Conservation (phyloP, 2,329 filamentous ascomycete species). For the Verticillium longisporum region DNA sequence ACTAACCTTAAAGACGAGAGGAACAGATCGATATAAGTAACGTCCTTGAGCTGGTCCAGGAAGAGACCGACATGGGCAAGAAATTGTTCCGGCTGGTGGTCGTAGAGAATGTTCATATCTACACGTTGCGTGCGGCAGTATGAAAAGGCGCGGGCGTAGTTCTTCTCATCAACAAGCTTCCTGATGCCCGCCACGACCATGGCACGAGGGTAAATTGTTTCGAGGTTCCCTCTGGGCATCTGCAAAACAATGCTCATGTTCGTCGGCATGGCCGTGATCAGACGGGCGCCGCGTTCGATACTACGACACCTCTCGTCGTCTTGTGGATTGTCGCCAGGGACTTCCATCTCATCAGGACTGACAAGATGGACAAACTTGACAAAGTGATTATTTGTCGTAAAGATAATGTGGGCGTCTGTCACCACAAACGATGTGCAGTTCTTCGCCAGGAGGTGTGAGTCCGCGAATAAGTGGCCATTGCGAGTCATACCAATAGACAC, state of each 20-base stretch:
- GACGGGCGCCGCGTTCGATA: constrained; percentile 79
- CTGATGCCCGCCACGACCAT: constrained; percentile 89
- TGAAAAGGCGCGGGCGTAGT: constrained; percentile 78
- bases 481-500: constrained; percentile 60
- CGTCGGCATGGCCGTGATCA: constrained; percentile 85
- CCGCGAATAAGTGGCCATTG: constrained; percentile 72
- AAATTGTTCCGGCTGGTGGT: constrained; percentile 85
- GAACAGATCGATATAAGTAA: constrained; percentile 83
- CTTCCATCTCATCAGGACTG: constrained; percentile 58
- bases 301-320: constrained; percentile 86
- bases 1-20: constrained; percentile 73
- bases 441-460: constrained; percentile 65
- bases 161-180: constrained; percentile 67
- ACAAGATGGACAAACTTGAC: constrained; percentile 89
- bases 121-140: constrained; percentile 89
- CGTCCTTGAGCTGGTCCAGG: constrained; percentile 74
- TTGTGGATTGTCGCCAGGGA: constrained; percentile 84
- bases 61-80: constrained; percentile 69
- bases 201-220: constrained; percentile 89
- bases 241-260: constrained; percentile 82
- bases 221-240: constrained; percentile 92
- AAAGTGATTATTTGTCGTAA: constrained; percentile 87
- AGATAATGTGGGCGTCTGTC: constrained; percentile 76
- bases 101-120: constrained; percentile 95
- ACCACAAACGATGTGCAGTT: constrained; percentile 89